These are phyloP conservation scores for Geranomyces michiganensis DNA, from an alignment of 192 early-diverging fungal genomes.

Conservation along the genomic window DNA sequence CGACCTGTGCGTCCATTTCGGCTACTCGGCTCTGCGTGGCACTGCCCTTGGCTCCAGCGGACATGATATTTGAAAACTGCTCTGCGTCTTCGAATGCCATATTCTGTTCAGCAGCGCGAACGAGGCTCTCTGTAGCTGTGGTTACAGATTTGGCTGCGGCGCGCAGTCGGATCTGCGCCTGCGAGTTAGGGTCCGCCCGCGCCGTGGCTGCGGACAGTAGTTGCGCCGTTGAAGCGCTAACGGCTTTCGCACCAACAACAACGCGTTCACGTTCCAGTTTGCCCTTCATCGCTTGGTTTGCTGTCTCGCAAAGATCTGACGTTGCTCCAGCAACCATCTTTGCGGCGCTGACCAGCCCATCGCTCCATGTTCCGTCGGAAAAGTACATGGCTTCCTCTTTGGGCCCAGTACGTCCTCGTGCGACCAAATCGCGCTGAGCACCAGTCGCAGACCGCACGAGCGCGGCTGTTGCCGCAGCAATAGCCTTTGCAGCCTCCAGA, in stretches of 20 bases:
- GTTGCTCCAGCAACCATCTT: slow-evolving; percentile 56
- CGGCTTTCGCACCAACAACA: slow-evolving; percentile 51
- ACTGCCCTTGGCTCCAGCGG: slow-evolving; percentile 16
- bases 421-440: slow-evolving; percentile 57
- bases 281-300: slow-evolving; percentile 52
- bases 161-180: slow-evolving; percentile 51
- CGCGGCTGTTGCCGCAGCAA: slow-evolving; percentile 53
- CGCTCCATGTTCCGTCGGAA: slow-evolving; percentile 63
- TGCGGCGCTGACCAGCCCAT: slow-evolving; percentile 60
- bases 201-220: slow-evolving; percentile 53
- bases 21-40: slow-evolving; percentile 40
- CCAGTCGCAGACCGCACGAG: slow-evolving; percentile 58
- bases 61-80: slow-evolving; percentile 31
- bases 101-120: slow-evolving; percentile 52
- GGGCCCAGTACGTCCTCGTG: slow-evolving; percentile 30
- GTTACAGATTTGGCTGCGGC: slow-evolving; percentile 63
- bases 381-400: slow-evolving; percentile 49
- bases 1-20: slow-evolving; percentile 62
- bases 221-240: slow-evolving; percentile 55
- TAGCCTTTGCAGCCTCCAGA: slow-evolving; percentile 57
- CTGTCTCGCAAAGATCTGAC: slow-evolving; percentile 56
- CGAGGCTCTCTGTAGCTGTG: slow-evolving; percentile 55
- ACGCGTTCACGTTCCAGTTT: slow-evolving; percentile 48
- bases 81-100: slow-evolving; percentile 51
- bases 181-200: slow-evolving; percentile 40